Percentiles rank a stretch among this genome's conserved stretches.
These are phyloP conservation scores for Ogataea methylovora DNA, from an alignment of 805 yeast genomes.

Conservation along the genomic window DNA sequence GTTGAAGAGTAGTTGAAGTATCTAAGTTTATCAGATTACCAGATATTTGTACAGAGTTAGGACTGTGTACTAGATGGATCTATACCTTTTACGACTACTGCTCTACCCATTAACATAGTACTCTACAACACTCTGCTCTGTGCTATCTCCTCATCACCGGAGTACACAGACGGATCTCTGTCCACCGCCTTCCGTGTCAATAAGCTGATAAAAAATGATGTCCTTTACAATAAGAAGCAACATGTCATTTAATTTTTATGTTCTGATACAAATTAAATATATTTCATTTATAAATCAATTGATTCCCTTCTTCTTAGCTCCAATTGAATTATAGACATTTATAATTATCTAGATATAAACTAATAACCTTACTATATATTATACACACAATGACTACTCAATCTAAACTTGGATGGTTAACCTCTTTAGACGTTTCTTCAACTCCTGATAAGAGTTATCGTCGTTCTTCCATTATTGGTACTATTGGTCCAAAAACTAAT, in stretches of 20 bases:
- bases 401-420: conserved; percentile 72
- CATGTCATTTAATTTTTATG: no score
- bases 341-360: neutral
- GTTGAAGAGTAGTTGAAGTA: no score
- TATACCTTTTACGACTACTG: no score
- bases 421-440: conserved; percentile 62
- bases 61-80: no score
- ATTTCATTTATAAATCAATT: no score
- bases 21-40: neutral
- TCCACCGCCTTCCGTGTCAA: neutral
- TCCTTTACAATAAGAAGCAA: no score
- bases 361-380: neutral
- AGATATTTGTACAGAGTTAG: no score
- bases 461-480: conserved; percentile 96
- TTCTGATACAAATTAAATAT: no score
- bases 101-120: neutral
- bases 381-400: neutral
- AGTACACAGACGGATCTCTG: neutral
- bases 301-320: no score
- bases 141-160: no score
- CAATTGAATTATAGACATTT: no score
- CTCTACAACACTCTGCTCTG: neutral
- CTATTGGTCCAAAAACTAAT: conserved; percentile 98
- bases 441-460: conserved; percentile 77
- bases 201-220: no score